These are phyloP conservation scores for Dichotomopilus funicola DNA, from an alignment of 2,329 filamentous ascomycete species.

Conservation along the genomic window DNA sequence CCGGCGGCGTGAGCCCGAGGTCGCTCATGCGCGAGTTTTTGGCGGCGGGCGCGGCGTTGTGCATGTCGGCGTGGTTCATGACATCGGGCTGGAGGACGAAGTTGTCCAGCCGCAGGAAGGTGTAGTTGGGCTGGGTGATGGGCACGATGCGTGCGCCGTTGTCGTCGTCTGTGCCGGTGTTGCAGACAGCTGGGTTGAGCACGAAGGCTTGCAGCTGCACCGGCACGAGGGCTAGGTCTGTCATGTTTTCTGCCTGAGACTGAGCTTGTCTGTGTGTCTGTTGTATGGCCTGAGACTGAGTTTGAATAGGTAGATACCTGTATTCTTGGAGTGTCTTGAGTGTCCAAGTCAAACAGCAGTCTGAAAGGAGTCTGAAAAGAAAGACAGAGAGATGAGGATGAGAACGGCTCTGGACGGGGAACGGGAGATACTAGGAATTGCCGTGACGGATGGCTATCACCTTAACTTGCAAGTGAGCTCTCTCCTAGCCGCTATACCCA, in stretches of 20 bases:
- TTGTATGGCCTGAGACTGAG: too few species aligned
- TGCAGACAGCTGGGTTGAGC: not conserved
- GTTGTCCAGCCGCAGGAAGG: constrained; percentile 34
- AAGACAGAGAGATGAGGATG: too few species aligned
- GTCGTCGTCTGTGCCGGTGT: not conserved
- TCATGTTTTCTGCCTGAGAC: not conserved
- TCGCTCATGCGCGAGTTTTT: constrained; percentile 33
- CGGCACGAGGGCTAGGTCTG: not conserved
- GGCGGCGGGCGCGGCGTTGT: constrained; percentile 28
- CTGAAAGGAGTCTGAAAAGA: too few species aligned
- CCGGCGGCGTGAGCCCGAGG: constrained; percentile 22
- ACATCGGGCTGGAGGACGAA: constrained; percentile 35
- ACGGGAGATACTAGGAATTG: too few species aligned
- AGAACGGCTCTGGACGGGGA: too few species aligned
- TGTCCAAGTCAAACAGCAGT: too few species aligned
- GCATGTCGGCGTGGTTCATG: constrained; percentile 32
- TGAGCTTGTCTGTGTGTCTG: too few species aligned
- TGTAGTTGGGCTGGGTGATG: constrained; percentile 42
- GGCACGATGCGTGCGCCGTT: not conserved
- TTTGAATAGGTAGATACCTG: too few species aligned
- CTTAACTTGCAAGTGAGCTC: too few species aligned
- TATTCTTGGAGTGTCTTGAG: too few species aligned
- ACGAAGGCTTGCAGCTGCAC: not conserved
- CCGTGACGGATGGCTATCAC: too few species aligned
- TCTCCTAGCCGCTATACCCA: too few species aligned